Percentiles rank a stretch among this genome's conserved stretches.
phyloP scores from a whole-genome alignment of 345 rosid genomes.

The Atalantia buxifolia region DNA sequence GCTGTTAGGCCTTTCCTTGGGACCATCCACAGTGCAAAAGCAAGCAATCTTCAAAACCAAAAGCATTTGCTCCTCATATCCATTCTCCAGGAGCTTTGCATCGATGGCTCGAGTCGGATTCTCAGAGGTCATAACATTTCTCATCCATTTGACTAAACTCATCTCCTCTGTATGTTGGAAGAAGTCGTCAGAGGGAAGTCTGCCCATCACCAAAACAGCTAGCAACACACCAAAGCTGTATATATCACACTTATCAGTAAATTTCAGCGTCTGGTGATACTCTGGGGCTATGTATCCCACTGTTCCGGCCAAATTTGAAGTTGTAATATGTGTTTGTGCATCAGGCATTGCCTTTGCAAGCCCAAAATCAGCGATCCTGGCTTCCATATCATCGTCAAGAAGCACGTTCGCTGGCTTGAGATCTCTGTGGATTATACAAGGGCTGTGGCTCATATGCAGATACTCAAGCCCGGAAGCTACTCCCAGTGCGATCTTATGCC shows the following conservation, averaged over 20 bases:
- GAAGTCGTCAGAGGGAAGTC: constrained; percentile 82
- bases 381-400: constrained; percentile 90
- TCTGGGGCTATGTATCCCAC: constrained; percentile 91
- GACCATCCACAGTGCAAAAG: constrained; percentile 75
- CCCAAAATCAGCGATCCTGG: constrained; percentile 87
- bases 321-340: constrained; percentile 57
- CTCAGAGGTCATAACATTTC: constrained; percentile 58
- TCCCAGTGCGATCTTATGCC: constrained; percentile 75
- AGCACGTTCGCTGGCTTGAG: constrained; percentile 87
- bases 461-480: constrained; percentile 86
- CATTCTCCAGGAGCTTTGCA: constrained; percentile 49
- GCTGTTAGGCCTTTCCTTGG: constrained; percentile 84
- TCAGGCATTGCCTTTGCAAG: constrained; percentile 82
- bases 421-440: constrained; percentile 80
- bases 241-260: constrained; percentile 86
- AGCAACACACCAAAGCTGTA: constrained; percentile 83
- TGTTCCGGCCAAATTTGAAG: constrained; percentile 74
- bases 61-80: constrained; percentile 74
- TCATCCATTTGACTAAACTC: constrained; percentile 78
- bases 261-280: constrained; percentile 78
- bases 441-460: constrained; percentile 67
- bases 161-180: constrained; percentile 71
- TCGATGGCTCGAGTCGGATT: constrained; percentile 68
- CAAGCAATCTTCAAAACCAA: constrained; percentile 78
- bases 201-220: constrained; percentile 71